These are phyloP conservation scores for Leishmania braziliensis DNA, from an alignment of 208 protist species.

Conservation along the genomic window DNA sequence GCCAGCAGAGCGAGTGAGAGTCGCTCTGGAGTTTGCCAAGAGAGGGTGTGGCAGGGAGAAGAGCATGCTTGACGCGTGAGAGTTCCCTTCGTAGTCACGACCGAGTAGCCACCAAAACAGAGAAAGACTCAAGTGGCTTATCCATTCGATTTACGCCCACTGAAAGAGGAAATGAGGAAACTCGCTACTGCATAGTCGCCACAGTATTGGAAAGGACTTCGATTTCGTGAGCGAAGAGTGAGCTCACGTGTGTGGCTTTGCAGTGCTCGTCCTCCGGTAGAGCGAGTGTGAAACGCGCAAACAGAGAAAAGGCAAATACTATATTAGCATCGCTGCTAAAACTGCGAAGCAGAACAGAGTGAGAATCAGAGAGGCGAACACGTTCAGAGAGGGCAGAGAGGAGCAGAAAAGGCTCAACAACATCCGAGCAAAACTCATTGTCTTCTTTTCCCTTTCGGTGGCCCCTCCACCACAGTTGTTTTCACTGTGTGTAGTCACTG, in stretches of 20 bases:
- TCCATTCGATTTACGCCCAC: background rate
- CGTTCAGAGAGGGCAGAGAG: background rate
- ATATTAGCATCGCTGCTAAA: background rate
- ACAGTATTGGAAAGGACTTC: background rate
- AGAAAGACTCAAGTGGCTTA: background rate
- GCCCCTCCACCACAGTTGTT: background rate
- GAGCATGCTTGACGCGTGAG: background rate
- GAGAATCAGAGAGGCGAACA: constrained; percentile 1
- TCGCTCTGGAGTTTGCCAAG: background rate
- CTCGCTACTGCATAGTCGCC: background rate
- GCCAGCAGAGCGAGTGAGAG: background rate
- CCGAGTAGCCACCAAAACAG: background rate
- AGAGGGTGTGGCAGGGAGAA: background rate
- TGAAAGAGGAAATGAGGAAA: background rate
- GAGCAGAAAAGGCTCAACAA: background rate
- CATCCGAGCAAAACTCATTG: background rate
- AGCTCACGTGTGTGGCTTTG: background rate
- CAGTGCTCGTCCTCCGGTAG: background rate
- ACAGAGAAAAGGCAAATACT: background rate
- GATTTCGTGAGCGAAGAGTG: background rate
- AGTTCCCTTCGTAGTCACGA: background rate
- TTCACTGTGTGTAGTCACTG: background rate
- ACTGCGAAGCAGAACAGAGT: background rate
- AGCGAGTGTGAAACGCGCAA: background rate
- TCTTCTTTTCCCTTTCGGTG: background rate